These are phyloP conservation scores for Cordia subcordata DNA, from an alignment of 257 asterid species.

Conservation along the genomic window DNA sequence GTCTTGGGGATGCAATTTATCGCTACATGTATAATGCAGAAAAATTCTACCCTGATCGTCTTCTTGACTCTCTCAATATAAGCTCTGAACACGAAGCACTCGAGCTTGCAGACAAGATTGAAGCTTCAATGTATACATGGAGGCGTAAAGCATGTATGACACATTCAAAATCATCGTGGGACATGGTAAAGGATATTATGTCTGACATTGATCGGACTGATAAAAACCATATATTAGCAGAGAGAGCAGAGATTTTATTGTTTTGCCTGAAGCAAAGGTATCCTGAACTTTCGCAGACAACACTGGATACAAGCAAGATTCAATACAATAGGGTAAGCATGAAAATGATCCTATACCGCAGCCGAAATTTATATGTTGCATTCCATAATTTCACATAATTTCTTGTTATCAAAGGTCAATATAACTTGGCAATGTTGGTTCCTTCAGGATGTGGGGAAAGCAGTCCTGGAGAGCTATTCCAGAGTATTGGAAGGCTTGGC, in stretches of 20 bases:
- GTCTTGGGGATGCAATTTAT: conserved; percentile 73
- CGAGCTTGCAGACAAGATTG: conserved; percentile 80
- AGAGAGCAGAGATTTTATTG: conserved; percentile 63
- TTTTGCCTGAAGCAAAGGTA: conserved; percentile 75
- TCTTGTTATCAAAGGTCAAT: no score
- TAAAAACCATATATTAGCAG: conserved; percentile 65
- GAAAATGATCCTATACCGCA: background rate
- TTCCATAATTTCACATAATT: background rate
- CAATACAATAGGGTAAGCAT: conserved; percentile 63
- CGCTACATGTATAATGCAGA: conserved; percentile 57
- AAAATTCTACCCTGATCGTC: conserved; percentile 55
- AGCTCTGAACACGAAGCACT: conserved; percentile 81
- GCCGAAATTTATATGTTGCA: background rate
- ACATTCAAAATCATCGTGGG: conserved; percentile 85
- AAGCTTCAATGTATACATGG: conserved; percentile 86
- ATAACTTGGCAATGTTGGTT: background rate
- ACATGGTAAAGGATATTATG: conserved; percentile 67
- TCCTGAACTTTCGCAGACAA: conserved; percentile 84
- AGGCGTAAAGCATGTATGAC: conserved; percentile 55
- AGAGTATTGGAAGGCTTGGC: conserved; percentile 92
- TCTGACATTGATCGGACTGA: conserved; percentile 66
- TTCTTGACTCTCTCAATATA: conserved; percentile 56
- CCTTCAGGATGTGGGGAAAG: conserved; percentile 89
- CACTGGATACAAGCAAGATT: conserved; percentile 80
- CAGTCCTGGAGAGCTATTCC: conserved; percentile 80